Conservation (phyloP, 305 asterid genomes). For the Solanum hybrid region DNA sequence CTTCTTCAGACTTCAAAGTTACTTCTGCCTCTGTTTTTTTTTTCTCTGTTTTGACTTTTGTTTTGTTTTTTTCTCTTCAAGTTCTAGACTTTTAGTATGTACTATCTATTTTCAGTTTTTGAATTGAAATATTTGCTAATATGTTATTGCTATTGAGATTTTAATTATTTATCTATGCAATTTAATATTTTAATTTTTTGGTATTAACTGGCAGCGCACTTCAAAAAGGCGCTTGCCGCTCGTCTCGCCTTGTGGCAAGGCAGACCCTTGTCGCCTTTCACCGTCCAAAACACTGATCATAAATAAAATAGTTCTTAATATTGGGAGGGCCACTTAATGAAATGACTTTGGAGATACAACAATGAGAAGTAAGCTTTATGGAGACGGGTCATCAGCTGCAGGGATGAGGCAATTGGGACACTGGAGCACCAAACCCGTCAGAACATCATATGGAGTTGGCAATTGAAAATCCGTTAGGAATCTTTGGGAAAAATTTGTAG, state of each 20-base stretch:
- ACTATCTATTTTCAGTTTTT: neutral
- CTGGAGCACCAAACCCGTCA: neutral
- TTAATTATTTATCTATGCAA: neutral
- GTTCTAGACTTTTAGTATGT: neutral
- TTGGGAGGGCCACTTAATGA: neutral
- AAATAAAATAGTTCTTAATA: neutral
- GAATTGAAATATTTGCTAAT: neutral
- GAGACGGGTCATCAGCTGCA: neutral
- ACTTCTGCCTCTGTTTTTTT: neutral
- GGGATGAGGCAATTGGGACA: neutral
- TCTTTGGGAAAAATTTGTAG: neutral
- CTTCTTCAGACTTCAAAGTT: neutral
- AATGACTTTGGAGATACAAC: neutral
- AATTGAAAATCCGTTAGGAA: neutral
- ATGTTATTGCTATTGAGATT: neutral
- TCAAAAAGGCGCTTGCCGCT: neutral
- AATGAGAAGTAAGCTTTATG: neutral
- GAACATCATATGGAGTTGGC: neutral
- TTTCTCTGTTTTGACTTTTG: neutral
- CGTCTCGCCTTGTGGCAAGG: neutral
- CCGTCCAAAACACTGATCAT: neutral
- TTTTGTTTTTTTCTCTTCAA: neutral
- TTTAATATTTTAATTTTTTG: neutral
- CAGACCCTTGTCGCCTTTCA: neutral
- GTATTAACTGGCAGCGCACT: neutral